Evolutionary conservation across 2,329 filamentous ascomycete genomes (phyloP).

Genomic region (Ophiostoma fasciatum): DNA sequence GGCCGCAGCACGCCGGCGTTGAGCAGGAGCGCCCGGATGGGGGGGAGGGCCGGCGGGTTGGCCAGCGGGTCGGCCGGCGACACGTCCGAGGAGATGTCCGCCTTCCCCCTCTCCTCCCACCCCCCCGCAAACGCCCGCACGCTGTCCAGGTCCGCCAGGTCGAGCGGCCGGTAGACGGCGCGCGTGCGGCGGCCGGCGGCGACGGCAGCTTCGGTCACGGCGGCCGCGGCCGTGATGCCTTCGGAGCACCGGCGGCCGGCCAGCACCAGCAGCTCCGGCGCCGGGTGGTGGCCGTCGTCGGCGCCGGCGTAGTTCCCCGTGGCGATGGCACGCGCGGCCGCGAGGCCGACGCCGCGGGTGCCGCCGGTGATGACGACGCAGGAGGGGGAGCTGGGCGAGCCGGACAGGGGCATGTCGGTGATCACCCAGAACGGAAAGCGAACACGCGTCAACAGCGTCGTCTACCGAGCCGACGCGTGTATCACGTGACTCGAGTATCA

Average conservation of each 20-base stretch:
- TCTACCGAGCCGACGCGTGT: no score
- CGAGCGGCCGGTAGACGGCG: conserved; percentile 3
- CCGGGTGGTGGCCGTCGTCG: neutral
- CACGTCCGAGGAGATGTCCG: no score
- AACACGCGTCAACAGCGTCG: no score
- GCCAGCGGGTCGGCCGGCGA: no score
- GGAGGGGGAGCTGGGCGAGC: no score
- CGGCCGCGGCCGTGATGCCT: conserved; percentile 1
- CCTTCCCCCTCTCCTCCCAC: neutral
- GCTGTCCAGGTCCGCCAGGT: conserved; percentile 3
- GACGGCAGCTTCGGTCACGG: neutral
- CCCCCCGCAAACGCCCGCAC: conserved; percentile 3
- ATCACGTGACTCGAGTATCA: no score
- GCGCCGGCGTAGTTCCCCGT: conserved; percentile 1
- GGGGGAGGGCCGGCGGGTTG: neutral
- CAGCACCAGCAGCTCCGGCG: neutral
- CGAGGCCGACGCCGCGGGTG: conserved; percentile 4
- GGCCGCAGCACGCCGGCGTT: conserved; percentile 7
- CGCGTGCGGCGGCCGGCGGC: neutral
- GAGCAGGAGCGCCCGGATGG: conserved; percentile 1
- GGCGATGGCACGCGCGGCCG: conserved; percentile 5
- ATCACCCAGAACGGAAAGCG: no score
- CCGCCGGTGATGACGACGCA: conserved; percentile 7
- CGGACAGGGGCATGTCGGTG: no score
- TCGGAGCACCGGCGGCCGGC: conserved; percentile 2